Evolutionary conservation across 2,329 filamentous ascomycete genomes (phyloP), one percentile per base, ranked within the genome.

Genomic region (Colletotrichum costaricense): DNA sequence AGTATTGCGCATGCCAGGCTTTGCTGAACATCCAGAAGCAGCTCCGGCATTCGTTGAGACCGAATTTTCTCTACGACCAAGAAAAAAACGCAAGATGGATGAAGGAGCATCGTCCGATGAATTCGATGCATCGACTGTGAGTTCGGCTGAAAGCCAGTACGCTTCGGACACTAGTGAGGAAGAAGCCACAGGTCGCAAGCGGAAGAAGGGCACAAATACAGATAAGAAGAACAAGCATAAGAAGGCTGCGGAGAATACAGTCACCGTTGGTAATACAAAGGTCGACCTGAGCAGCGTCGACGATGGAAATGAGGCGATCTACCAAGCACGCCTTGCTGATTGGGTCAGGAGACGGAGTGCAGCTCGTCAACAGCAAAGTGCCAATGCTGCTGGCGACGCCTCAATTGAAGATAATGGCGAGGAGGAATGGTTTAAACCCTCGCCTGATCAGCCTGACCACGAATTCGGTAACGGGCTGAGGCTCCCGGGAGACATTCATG

Each of bases 401-500:
- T 80, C 84, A 12, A 83, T 87, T 5, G 85, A 86, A 30, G 84
- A 86, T 19, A 82, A 83, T 2, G 83, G 85, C 5, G 82, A 83
- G 19, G 87, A 87, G 11, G 90, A 99, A 83, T 98, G 95, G 92
- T 91, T 94, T 76, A 93, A 94, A 78, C 94, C 95, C 5, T 95
- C 97, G 76, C 97, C 97, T 0, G 94, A 93, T 49, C 90, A 93
- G 49, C 87, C 93, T 0, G 95, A 98, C 80, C 89, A 94, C 62
- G 84, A 88, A 5, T 91, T 98, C 63, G 92, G 93, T 65, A 93
- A 94, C 52, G 93, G 90, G 3, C 90, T 97, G 69, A 93, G 90
- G 64, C 87, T 99, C 5, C 97, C 97, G 1, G 97, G 97, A 2
- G 97, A 99, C 78, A 96, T 99, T 8, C 95, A 94, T 76, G 95